Base-by-base conservation (phyloP, 139 green algal species). In the Chlorella sp. region DNA sequence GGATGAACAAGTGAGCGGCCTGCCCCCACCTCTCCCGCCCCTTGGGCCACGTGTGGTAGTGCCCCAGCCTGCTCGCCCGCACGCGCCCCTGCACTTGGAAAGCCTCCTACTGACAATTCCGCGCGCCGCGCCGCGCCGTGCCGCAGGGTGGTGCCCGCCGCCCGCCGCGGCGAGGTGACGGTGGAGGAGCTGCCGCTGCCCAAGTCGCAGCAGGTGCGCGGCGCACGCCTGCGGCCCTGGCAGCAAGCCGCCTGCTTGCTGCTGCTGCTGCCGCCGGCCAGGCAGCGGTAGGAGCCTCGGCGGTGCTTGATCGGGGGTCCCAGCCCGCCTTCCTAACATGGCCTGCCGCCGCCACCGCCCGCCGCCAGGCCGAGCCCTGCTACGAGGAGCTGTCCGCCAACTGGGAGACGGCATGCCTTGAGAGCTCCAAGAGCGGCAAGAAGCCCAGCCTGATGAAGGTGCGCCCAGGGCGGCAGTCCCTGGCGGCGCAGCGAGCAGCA, bases 171-270 rank as follows among this genome's bases (percentile, higher is more conserved):
- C 32, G 79, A 78, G 9, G 75, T 93, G 48, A 67, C 73, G 41
- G 76, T 89, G 28, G 76, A 88, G 38, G 89, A 90, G 56, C 87
- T 94, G 62, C 87, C 85, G n/a, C 90, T 94, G 86, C 90, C 89
- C 2, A 40, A 48, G 2, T 44, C 81, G 26, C 90, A 94, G 80
- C 79, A 86, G 51, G 51, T 60, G 51, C 51, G 51, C 51, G 51
- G 8, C 11, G 51, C 51, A 60, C n/a, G 51, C 46, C 11, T 11
- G 46, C 46, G 7, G 8, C 46, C 46, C 46, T 11, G 11, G 46
- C 46, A 54, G 46, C 46, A 54, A 11, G 46, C 46, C 11, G 46
- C 46, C 11, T 54, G 46, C 46, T 11, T 54, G 46, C 11, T 7
- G 8, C 8, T 54, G 46, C 46, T 54, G 46, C 7, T 54, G 46